Evolutionary conservation across 140 eudicot genomes (phyloP), one percentile per base, ranked within the genome.

Genomic region (Stevia rebaudiana): DNA sequence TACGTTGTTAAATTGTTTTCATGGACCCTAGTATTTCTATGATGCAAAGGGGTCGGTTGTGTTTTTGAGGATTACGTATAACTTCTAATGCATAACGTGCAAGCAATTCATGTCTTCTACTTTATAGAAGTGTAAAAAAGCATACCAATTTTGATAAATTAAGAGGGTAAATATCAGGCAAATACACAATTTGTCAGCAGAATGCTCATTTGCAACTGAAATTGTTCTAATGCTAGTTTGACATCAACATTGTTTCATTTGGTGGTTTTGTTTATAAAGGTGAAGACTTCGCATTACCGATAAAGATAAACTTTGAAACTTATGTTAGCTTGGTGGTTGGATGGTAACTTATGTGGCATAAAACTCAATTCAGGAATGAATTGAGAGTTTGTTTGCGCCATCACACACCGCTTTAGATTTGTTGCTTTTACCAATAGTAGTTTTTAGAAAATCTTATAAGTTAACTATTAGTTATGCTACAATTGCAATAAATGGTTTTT

Each of bases 21-120:
- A 59, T 46, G 51, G 50, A 70, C 61, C 50, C 35, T 69, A 56
- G 74, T 69, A 57, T 68, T 24, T 68, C 44, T 68, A 31, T 54
- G 73, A 42, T 55, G 52, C 61, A 21, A 66, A 46, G 3, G 51
- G 51, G 22, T 16, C 22, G 36, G 17, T 52, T 24, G 37, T 54
- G 43, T 31, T 30, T 55, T 56, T 56, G 63, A 43, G 63, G 43
- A 31, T 7, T 25, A 28, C 6, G 43, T 64, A 64, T 47, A 42
- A 4, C 6, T 31, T 10, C 0, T 17, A 57, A 73, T 65, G 73
- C 73, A 6, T 46, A 55, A 58, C 25, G 40, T 36, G 47, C 11
- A 36, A 16, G 48, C 55, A 18, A 1, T 28, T 23, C 16, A 2
- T 66, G 8, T 48, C 31, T 48, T 8, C 11, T 8, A 17, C 7